phyloP scores from a whole-genome alignment of 805 yeast species.

The Jamesozyma hellenica region DNA sequence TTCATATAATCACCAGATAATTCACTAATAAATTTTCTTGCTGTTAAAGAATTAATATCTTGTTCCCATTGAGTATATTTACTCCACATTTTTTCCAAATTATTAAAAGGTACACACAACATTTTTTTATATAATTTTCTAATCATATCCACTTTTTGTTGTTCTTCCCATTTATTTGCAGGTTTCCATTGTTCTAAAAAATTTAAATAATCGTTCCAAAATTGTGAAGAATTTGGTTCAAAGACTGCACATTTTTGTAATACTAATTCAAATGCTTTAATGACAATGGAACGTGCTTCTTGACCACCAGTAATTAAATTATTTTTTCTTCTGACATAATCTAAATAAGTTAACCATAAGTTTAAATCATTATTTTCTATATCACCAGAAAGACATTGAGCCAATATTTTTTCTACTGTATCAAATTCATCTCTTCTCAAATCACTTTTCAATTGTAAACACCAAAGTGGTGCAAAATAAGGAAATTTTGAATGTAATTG shows the following conservation, averaged over 20 bases:
- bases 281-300: conserved; percentile 59
- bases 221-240: conserved; percentile 57
- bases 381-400: conserved; percentile 45
- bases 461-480: conserved; percentile 64
- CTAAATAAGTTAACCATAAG: conserved; percentile 69
- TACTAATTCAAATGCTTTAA: conserved; percentile 79
- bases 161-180: conserved; percentile 71
- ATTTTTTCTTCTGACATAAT: conserved; percentile 58
- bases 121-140: conserved; percentile 64
- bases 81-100: conserved; percentile 72
- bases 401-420: conserved; percentile 55
- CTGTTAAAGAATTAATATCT: conserved; percentile 59
- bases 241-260: conserved; percentile 59
- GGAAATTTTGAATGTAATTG: conserved; percentile 57
- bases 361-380: conserved; percentile 42
- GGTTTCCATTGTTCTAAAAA: conserved; percentile 75
- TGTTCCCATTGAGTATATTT: conserved; percentile 78
- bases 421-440: conserved; percentile 54
- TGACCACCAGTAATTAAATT: conserved; percentile 75
- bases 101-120: conserved; percentile 63
- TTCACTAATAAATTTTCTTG: conserved; percentile 77
- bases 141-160: conserved; percentile 65
- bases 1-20: conserved; percentile 77
- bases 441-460: conserved; percentile 56
- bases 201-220: conserved; percentile 79